Percentiles rank a stretch among this genome's conserved stretches.
These are phyloP conservation scores for Panicum hallii DNA, from an alignment of 202 grass and related monocot species.

Conservation along the genomic window DNA sequence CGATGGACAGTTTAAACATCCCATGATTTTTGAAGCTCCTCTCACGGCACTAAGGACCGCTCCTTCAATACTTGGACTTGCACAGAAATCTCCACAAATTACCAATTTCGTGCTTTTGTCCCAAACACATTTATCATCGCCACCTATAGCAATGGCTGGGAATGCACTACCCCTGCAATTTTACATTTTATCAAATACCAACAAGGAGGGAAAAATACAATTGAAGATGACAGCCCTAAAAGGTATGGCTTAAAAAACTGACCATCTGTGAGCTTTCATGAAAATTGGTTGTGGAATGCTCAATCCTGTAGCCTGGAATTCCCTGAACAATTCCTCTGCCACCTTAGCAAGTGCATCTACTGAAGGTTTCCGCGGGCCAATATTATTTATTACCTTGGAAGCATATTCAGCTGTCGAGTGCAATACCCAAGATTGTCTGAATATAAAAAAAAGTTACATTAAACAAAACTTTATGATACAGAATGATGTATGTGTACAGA, in stretches of 20 bases:
- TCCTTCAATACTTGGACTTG: conserved; percentile 77
- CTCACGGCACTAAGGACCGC: conserved; percentile 75
- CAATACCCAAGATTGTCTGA: conserved; percentile 84
- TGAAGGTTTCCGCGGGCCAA: conserved; percentile 75
- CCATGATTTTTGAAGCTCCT: conserved; percentile 82
- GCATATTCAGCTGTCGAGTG: conserved; percentile 93
- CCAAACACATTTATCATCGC: conserved; percentile 82
- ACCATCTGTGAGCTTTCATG: conserved; percentile 98
- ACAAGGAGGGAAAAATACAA: background rate
- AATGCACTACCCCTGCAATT: conserved; percentile 80
- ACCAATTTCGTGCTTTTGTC: conserved; percentile 68
- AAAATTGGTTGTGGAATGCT: conserved; percentile 78
- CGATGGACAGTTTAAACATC: conserved; percentile 61
- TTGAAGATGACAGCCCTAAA: conserved; percentile 27
- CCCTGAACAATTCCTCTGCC: conserved; percentile 76
- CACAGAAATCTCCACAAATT: conserved; percentile 93
- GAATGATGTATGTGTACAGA: conserved; percentile 17
- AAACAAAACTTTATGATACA: background rate
- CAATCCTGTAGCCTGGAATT: conserved; percentile 77
- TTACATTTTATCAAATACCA: conserved; percentile 26
- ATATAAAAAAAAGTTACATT: conserved; percentile 32
- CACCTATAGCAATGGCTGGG: conserved; percentile 61
- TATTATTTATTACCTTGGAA: conserved; percentile 57
- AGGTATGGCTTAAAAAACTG: conserved; percentile 38
- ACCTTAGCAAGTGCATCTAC: conserved; percentile 78